Base-by-base conservation (phyloP, 1,284 basidiomycete genomes). In the Heliocybe sulcata region DNA sequence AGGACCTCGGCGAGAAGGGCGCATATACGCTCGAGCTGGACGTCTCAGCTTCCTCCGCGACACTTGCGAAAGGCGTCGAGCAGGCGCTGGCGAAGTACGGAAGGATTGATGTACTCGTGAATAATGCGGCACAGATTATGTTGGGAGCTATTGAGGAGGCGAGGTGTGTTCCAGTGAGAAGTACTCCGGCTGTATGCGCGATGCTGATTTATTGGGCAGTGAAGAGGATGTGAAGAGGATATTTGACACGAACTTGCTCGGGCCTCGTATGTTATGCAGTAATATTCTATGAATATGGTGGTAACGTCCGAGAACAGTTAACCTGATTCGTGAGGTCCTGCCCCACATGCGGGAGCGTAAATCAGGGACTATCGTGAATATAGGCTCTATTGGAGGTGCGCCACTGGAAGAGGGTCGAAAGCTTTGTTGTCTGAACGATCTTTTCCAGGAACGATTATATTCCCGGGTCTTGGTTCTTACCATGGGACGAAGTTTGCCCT, bases 401-500 rank as follows among this genome's bases (percentile, higher is more conserved):
- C 4, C 12, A 42, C 38, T 4, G n/a, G 8, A 9, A 3, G 16
- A 42, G 6, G 19, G 6, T 33, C 12, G 3, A 22, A 29, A 4
- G 14, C 19, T 31, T 20, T 45, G 29, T n/a, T 35, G 19, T 11
- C 19, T 25, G 16, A 12, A 26, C 22, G 2, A 22, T 22, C 23
- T 8, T 35, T 35, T n/a, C 27, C 11, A 1, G 71, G 69, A 63
- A 63, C 61, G 48, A 56, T 62, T 25, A 64, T 67, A 52, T 56
- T 66, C 56, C 53, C 61, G 49, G 67, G 65, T 49, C 49, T 49
- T 12, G 63, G 60, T 14, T 26, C 26, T 8, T 73, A 73, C 56
- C 58, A 59, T 11, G 57, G 69, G 3, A 68, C 70, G 2, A 73
- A 71, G 55, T 67, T 68, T 27, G 69, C 70, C n/a, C 56, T 70